These are phyloP conservation scores for Pseudogymnoascus sp. DNA, from an alignment of 2,329 filamentous ascomycete genomes.

Conservation along the genomic window DNA sequence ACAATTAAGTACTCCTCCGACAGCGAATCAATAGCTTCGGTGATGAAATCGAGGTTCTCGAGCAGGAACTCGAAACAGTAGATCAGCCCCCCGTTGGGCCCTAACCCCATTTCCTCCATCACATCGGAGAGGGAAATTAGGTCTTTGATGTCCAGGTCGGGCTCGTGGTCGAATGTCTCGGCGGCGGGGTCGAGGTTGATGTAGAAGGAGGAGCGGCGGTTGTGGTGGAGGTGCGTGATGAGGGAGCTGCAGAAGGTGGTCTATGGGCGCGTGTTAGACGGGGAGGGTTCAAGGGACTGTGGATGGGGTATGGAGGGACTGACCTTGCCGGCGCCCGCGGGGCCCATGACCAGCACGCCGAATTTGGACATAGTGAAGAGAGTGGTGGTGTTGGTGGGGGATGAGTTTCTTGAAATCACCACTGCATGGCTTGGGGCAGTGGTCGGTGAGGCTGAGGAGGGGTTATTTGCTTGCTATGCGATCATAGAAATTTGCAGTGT, in stretches of 20 bases:
- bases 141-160: constrained; percentile 91
- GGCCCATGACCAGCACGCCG: constrained; percentile 90
- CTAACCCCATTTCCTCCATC: constrained; percentile 88
- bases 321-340: constrained; percentile 88
- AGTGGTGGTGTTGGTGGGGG: not conserved
- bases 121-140: constrained; percentile 89
- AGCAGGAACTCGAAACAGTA: constrained; percentile 96
- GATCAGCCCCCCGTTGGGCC: constrained; percentile 85
- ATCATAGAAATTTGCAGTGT: constrained; percentile 1
- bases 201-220: constrained; percentile 91
- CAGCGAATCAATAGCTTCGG: constrained; percentile 71
- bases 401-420: not conserved
- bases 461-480: not conserved
- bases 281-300: not conserved
- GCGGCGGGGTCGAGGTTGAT: constrained; percentile 97
- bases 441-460: not conserved
- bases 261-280: constrained; percentile 30
- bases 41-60: constrained; percentile 87
- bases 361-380: constrained; percentile 71
- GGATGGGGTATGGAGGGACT: constrained; percentile 18
- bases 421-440: not conserved
- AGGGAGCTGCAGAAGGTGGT: constrained; percentile 92
- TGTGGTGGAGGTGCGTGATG: constrained; percentile 85
- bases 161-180: constrained; percentile 82
- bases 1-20: constrained; percentile 96